Percentiles rank a stretch among this genome's conserved stretches.
Evolutionary conservation across 148 eudicot species (phyloP).

Genomic region (Chenopodium quinoa): DNA sequence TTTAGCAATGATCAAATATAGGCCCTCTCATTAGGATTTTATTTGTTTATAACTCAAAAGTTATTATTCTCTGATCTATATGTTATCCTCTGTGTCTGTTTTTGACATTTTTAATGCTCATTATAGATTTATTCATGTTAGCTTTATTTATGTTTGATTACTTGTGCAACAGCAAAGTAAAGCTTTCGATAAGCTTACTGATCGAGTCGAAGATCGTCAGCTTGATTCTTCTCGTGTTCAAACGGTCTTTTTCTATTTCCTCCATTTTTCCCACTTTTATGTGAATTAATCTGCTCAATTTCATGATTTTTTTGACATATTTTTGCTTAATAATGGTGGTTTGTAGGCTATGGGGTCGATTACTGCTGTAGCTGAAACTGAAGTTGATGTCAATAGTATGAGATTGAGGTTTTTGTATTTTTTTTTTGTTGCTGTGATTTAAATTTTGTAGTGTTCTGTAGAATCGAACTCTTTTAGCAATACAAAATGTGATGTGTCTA

Average conservation of each 20-base stretch:
- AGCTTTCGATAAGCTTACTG: conserved; percentile 94
- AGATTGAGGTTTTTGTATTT: conserved; percentile 51
- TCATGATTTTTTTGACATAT: too few relatives aligned
- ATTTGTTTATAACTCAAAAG: neutral
- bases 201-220: conserved; percentile 95
- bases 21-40: too few relatives aligned
- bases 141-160: too few relatives aligned
- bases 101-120: neutral
- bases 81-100: neutral
- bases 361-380: conserved; percentile 56
- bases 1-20: too few relatives aligned
- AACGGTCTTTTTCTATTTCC: conserved; percentile 37
- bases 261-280: neutral
- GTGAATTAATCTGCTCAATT: neutral
- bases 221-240: conserved; percentile 92
- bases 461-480: too few relatives aligned
- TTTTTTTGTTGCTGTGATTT: too few relatives aligned
- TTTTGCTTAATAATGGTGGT: neutral
- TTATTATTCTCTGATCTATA: neutral
- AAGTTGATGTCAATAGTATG: conserved; percentile 84
- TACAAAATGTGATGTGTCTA: too few relatives aligned
- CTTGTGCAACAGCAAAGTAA: conserved; percentile 85
- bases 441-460: too few relatives aligned
- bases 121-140: too few relatives aligned
- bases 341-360: conserved; percentile 91